Evolutionary conservation across 306 rosid species (phyloP).

Genomic region (peach (Prunus persica)): Prunus_persica_NCBIv2 NC_034015.1:11489501-11490000

Average conservation of each 20-base stretch:
- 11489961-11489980: slow-evolving; percentile 80
- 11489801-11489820: slow-evolving; percentile 53
- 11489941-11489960: slow-evolving; percentile 89
- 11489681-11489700: slow-evolving; percentile 43
- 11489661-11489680: slow-evolving; percentile 69
- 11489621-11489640: slow-evolving; percentile 60
- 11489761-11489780: slow-evolving; percentile 49
- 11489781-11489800: slow-evolving; percentile 62
- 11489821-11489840: slow-evolving; percentile 63
- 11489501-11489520: slow-evolving; percentile 57
- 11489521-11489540: slow-evolving; percentile 87
- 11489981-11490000: slow-evolving; percentile 87
- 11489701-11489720: slow-evolving; percentile 53
- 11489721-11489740: slow-evolving; percentile 36
- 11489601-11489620: slow-evolving; percentile 47
- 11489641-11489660: slow-evolving; percentile 77
- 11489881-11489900: slow-evolving; percentile 69
- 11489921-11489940: slow-evolving; percentile 90
- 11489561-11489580: slow-evolving; percentile 55
- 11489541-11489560: slow-evolving; percentile 75
- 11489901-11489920: slow-evolving; percentile 40
- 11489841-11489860: slow-evolving; percentile 62
- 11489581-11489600: slow-evolving; percentile 52
- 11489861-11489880: slow-evolving; percentile 38
- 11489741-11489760: slow-evolving; percentile 49